phyloP scores from a whole-genome alignment of 805 yeast species.

The Saccharomycopsis synnaedendra region DNA sequence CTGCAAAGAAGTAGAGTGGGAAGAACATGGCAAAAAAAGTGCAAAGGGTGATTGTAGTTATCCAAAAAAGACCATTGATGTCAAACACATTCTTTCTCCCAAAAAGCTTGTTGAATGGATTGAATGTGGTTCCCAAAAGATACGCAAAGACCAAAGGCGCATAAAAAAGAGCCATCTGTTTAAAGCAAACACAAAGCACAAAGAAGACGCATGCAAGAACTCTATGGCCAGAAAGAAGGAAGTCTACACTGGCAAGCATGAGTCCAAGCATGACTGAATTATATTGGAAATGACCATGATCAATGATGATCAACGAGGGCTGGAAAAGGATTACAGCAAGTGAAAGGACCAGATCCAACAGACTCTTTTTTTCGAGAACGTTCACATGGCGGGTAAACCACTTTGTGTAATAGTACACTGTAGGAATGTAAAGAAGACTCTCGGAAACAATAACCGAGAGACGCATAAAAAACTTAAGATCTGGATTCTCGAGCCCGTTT shows the following conservation, averaged over 20 bases:
- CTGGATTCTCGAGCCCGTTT: conserved; percentile 61
- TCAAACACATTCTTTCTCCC: conserved; percentile 29
- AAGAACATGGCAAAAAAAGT: conserved; percentile 40
- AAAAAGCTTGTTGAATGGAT: conserved; percentile 15
- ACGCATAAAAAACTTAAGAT: conserved; percentile 78
- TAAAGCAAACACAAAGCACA: conserved; percentile 68
- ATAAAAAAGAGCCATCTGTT: conserved; percentile 93
- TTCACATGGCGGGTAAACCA: conserved; percentile 52
- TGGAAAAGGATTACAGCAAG: conserved; percentile 74
- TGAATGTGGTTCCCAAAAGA: conserved; percentile 30
- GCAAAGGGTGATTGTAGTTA: conserved; percentile 51
- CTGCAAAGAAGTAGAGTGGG: conserved; percentile 48
- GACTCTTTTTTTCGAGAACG: conserved; percentile 31
- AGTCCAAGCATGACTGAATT: conserved; percentile 92
- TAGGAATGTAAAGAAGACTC: conserved; percentile 63
- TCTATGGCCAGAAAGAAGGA: conserved; percentile 51
- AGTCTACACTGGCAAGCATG: conserved; percentile 54
- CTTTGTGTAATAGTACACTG: conserved; percentile 57
- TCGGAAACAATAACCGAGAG: conserved; percentile 70
- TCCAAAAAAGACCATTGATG: conserved; percentile 43
- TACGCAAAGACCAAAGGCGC: conserved; percentile 82
- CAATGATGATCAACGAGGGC: conserved; percentile 74
- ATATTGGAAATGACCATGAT: conserved; percentile 96
- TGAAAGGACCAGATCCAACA: conserved; percentile 67
- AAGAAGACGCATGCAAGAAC: conserved; percentile 67